Base-by-base conservation (phyloP, 805 yeast species). In the Middelhovenomyces tepae region DNA sequence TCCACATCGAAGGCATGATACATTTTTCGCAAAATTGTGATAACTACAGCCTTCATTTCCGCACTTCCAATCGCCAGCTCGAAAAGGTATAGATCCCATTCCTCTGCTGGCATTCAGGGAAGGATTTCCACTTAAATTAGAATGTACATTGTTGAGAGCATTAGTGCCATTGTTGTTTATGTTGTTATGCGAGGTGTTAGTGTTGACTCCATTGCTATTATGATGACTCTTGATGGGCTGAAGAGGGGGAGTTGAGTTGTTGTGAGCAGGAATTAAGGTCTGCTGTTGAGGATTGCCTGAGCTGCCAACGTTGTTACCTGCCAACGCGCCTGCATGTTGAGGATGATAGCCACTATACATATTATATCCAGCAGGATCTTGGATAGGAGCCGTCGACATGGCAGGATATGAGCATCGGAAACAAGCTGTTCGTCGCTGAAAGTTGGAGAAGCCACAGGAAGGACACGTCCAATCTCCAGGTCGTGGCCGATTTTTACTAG, bases 391-490 rank as follows among this genome's bases (percentile, higher is more conserved):
- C n/a, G n/a, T n/a, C n/a, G n/a, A n/a, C n/a, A n/a, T 66, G 7
- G 84, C 83, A 4, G 95, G 94, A 59, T 80, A 85, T 2, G 89
- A 78, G 54, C 96, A 87, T 42, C 95, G 68, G 65, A 87, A 85
- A 57, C 96, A 87, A 2, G 93, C 93, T 2, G 93, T 81, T 57
- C 96, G 71, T 49, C 95, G 72, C 59, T 87, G 96, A 60, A 87
- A 87, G 57, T 87, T 87, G 16, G 94, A 82, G 50, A 87, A 87
- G 1, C 95, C 95, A 65, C 96, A 87, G 5, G 87, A 77, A 16
- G 95, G 94, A 57, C 96, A 87, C n/a, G 82, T 83, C 96, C 96
- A 87, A 54, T 87, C 96, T 14, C 96, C 96, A 0, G 96, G 96
- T 51, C 96, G 68, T 15, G 95, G 94, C 47, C 91, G 69, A 57